Conservation (phyloP, 257 asterid species). For the Solanum ossicruentum region DNA sequence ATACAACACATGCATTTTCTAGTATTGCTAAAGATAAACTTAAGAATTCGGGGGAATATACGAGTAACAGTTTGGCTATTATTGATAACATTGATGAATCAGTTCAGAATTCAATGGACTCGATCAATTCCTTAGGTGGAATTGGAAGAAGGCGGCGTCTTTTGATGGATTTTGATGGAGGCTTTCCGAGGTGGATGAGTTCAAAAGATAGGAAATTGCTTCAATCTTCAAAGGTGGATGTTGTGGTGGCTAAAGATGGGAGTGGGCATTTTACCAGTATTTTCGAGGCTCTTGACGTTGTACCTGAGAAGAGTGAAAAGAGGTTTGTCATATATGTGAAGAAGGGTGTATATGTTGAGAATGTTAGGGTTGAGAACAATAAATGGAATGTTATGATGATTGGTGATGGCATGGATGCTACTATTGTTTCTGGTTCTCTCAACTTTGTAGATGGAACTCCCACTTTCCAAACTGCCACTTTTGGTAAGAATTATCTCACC, state of each 20-base stretch:
- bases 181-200: slow-evolving; percentile 4
- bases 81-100: slow-evolving; percentile 4
- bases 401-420: slow-evolving; percentile 17
- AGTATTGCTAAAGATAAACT: not conserved
- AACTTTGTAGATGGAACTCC: slow-evolving; percentile 7
- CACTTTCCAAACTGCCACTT: slow-evolving; percentile 7
- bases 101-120: not conserved
- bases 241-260: slow-evolving; percentile 14
- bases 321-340: slow-evolving; percentile 6
- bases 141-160: slow-evolving; percentile 8
- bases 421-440: slow-evolving; percentile 2
- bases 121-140: not conserved
- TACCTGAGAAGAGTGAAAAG: not conserved
- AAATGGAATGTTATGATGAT: slow-evolving; percentile 9
- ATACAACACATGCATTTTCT: not conserved
- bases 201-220: slow-evolving; percentile 6
- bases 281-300: not conserved
- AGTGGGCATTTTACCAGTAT: slow-evolving; percentile 2
- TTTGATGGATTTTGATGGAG: slow-evolving; percentile 1
- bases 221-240: not conserved
- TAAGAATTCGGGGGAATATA: slow-evolving; percentile 9
- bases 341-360: slow-evolving; percentile 2
- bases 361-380: not conserved
- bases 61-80: slow-evolving; percentile 16
- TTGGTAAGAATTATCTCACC: not conserved